Base-by-base conservation (phyloP, 805 yeast species). In the Wickerhamomyces canadensis region DNA sequence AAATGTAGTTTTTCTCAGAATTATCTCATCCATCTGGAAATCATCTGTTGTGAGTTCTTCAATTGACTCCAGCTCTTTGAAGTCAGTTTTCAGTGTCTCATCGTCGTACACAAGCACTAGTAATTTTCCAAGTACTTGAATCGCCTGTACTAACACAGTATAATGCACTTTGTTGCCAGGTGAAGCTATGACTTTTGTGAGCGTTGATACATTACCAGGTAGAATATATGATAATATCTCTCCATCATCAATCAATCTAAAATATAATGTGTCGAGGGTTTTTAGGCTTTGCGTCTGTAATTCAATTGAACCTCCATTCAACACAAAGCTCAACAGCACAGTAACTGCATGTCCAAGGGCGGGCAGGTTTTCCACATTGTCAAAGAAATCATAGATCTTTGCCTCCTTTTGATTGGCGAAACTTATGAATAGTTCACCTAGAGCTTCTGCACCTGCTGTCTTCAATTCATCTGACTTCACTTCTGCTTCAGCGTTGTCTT, bases 171-270 rank as follows among this genome's bases (percentile, higher is more conserved):
- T 54, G 2, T 54, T 19, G 1, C 65, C 64, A 4, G 60, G 54
- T 8, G 47, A 41, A 0, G 55, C 37, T 0, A 70, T 38, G 5
- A 70, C 41, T 37, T 68, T 74, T 2, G 70, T 57, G 28, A 73
- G 45, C 0, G 59, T 45, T 0, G 80, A 74, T 0, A 74, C 68
- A 27, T 61, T 70, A 3, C 79, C 79, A 0, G 80, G 80, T 16
- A 74, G 49, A 34, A 74, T 63, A 45, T 65, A 62, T 0, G 78
- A 71, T 4, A 74, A 35, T 3, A 65, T 49, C 39, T 74, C 80
- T 11, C 78, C 78, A 49, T 72, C 70, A 15, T 58, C 34, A 30
- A 62, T 55, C 4, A 68, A 31, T 7, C 58, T 43, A 18, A 49
- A 51, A 41, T 64, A 73, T 1, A 72, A 38, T 0, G 52, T 42